A percentile compares a stretch with the other conserved stretches of the same genome.
Evolutionary conservation across 2,329 filamentous ascomycete species (phyloP).

Genomic region (Phaeosphaeriaceae sp.): DNA sequence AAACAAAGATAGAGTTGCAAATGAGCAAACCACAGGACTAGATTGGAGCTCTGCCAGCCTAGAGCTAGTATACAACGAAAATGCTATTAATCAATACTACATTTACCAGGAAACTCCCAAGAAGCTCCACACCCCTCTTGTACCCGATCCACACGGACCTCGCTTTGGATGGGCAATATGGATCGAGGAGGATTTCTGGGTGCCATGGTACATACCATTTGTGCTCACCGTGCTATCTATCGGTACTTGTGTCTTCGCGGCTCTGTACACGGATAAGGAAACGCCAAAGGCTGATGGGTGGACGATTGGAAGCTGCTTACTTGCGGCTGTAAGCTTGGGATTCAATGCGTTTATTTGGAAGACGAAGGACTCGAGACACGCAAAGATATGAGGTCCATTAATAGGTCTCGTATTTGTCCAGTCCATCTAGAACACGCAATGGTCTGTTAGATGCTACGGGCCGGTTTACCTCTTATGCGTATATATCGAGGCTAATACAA

Average conservation of each 20-base stretch:
- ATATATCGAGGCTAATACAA: too few species aligned
- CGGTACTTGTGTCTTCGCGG: neutral
- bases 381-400: neutral
- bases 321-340: neutral
- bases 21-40: neutral
- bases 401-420: too few species aligned
- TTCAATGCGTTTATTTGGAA: neutral
- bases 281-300: neutral
- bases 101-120: neutral
- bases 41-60: neutral
- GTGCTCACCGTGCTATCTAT: neutral
- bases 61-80: neutral
- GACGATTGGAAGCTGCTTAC: neutral
- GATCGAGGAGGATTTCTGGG: neutral
- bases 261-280: neutral
- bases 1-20: neutral
- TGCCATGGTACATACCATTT: constrained; percentile 1
- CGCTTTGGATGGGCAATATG: neutral
- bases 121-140: neutral
- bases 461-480: too few species aligned
- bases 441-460: too few species aligned
- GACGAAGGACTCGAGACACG: neutral
- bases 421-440: too few species aligned
- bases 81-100: neutral
- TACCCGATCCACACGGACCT: neutral